Conservation (phyloP, 2,329 filamentous ascomycete species). For the Cladosporium oxysporum region DNA sequence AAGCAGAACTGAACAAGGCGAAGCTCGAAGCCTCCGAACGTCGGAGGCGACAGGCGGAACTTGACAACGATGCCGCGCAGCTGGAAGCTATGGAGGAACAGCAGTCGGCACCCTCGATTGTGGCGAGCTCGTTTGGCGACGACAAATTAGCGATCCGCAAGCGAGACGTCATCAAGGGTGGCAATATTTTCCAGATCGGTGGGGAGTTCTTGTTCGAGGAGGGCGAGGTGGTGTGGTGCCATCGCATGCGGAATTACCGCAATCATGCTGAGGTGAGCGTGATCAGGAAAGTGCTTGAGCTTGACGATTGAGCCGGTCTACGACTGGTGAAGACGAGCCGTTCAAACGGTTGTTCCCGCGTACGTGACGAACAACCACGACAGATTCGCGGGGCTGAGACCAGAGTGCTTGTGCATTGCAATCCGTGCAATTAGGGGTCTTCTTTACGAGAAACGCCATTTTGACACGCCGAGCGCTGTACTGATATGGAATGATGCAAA, state of each 20-base stretch:
- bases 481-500: neutral
- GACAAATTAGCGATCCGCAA: conserved; percentile 31
- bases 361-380: neutral
- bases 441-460: neutral
- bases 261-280: conserved; percentile 41
- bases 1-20: conserved; percentile 10
- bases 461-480: neutral
- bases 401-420: neutral
- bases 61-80: conserved; percentile 1
- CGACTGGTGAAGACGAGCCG: neutral
- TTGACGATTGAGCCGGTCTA: conserved; percentile 33
- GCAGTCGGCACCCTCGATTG: neutral
- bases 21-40: conserved; percentile 16
- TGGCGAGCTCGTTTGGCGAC: conserved; percentile 3
- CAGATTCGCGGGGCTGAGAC: neutral
- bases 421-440: neutral
- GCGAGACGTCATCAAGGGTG: conserved; percentile 37
- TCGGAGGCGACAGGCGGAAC: conserved; percentile 3
- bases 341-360: neutral
- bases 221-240: conserved; percentile 44
- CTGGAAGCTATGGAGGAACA: conserved; percentile 10
- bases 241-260: conserved; percentile 43
- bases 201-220: conserved; percentile 46
- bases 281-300: conserved; percentile 39
- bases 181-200: conserved; percentile 43